phyloP scores from a whole-genome alignment of 768 basidiomycete species.

The Megacollybia marginata region DNA sequence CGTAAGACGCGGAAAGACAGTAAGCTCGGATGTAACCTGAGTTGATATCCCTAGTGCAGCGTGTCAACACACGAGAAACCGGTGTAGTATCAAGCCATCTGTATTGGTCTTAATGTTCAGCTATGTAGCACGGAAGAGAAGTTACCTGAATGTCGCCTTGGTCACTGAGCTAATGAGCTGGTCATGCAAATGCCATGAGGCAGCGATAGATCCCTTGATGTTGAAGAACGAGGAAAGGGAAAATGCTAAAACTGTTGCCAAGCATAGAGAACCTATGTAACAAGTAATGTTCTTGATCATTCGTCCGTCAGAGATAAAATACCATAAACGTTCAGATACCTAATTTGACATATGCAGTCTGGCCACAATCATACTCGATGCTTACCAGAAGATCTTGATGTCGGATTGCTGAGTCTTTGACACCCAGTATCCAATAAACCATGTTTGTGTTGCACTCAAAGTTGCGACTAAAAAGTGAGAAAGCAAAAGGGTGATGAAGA shows the following conservation, averaged over 20 bases:
- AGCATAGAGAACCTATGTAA: slow-evolving; percentile 12
- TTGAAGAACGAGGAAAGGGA: slow-evolving; percentile 19
- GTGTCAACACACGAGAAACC: slow-evolving; percentile 48
- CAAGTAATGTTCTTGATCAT: too few species aligned
- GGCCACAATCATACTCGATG: slow-evolving; percentile 27
- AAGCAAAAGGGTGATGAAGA: slow-evolving; percentile 19
- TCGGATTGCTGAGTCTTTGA: too few species aligned
- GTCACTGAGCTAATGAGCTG: slow-evolving; percentile 46
- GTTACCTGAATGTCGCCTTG: slow-evolving; percentile 51
- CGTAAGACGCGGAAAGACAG: slow-evolving; percentile 21
- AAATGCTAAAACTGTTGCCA: slow-evolving; percentile 18
- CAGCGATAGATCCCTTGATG: slow-evolving; percentile 26
- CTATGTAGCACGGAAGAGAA: slow-evolving; percentile 1
- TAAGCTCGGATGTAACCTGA: slow-evolving; percentile 14
- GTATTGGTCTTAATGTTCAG: background rate
- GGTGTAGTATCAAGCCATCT: slow-evolving; percentile 47
- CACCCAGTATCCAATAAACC: slow-evolving; percentile 40
- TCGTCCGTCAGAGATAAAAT: too few species aligned
- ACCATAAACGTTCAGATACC: slow-evolving; percentile 28
- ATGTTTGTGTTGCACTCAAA: slow-evolving; percentile 24
- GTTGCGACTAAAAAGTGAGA: slow-evolving; percentile 17
- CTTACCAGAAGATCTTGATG: too few species aligned
- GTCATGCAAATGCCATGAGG: slow-evolving; percentile 24
- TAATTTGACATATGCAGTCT: slow-evolving; percentile 22
- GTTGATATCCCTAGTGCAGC: slow-evolving; percentile 62